Conservation (phyloP, 495 filamentous ascomycete species). For the Penicillium antarcticum region DNA sequence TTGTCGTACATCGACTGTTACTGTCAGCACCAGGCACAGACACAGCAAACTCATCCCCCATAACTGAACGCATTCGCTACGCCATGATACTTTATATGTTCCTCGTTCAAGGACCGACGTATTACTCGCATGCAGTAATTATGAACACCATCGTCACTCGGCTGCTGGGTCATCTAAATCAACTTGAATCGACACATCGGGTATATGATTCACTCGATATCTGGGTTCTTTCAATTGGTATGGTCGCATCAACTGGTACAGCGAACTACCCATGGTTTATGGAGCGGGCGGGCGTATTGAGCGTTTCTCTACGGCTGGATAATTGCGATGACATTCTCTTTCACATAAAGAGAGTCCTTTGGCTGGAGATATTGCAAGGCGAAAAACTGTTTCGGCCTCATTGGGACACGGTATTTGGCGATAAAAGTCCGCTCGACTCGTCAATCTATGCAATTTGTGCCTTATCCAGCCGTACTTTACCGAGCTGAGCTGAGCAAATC, state of each 20-base stretch:
- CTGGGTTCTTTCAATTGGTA: constrained; percentile 40
- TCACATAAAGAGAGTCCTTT: constrained; percentile 31
- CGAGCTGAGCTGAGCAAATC: too few species aligned
- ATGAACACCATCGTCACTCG: constrained; percentile 28
- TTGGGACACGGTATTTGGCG: constrained; percentile 21
- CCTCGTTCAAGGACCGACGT: constrained; percentile 47
- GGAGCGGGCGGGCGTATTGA: constrained; percentile 8
- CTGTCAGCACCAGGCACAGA: constrained; percentile 16
- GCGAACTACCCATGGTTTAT: constrained; percentile 29
- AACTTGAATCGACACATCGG: constrained; percentile 9
- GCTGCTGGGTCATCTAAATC: constrained; percentile 25
- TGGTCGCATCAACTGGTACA: constrained; percentile 34
- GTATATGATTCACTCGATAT: constrained; percentile 22
- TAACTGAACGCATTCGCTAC: constrained; percentile 44
- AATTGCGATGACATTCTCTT: constrained; percentile 22
- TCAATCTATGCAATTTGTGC: not conserved
- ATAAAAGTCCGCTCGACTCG: not conserved
- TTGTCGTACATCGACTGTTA: constrained; percentile 45
- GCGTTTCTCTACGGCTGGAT: constrained; percentile 14
- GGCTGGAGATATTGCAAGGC: constrained; percentile 23
- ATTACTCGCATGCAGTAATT: constrained; percentile 45
- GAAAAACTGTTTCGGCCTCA: constrained; percentile 25
- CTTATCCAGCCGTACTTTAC: not conserved
- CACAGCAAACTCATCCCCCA: constrained; percentile 11
- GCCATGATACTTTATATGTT: constrained; percentile 48